phyloP scores from a whole-genome alignment of 163 green algal genomes.

The Trebouxiophyceae sp. region DNA sequence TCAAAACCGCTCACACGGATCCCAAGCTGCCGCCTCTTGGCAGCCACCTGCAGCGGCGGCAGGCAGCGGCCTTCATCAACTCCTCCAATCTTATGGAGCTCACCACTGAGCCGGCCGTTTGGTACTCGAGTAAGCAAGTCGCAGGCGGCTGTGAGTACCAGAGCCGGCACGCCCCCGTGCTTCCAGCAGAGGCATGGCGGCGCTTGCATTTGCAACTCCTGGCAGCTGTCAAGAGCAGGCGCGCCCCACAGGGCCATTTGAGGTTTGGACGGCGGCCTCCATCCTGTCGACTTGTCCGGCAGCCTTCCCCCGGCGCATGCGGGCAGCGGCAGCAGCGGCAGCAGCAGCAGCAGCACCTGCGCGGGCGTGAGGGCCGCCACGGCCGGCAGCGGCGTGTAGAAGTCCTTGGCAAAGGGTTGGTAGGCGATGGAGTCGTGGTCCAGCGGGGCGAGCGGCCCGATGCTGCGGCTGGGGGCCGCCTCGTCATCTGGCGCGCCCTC shows the following conservation, averaged over 20 bases:
- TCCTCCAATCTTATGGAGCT: no score
- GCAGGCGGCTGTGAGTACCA: no score
- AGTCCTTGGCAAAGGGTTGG: slow-evolving; percentile 68
- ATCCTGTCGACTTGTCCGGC: background rate
- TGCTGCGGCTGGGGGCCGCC: slow-evolving; percentile 9
- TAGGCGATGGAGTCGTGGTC: slow-evolving; percentile 57
- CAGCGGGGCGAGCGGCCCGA: slow-evolving; percentile 38
- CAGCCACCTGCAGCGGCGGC: slow-evolving; percentile 15
- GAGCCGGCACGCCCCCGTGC: no score
- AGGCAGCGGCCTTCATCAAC: no score
- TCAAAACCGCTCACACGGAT: slow-evolving; percentile 65
- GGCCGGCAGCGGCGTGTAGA: slow-evolving; percentile 59
- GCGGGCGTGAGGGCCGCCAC: slow-evolving; percentile 48
- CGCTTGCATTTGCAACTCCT: no score
- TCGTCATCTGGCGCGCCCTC: slow-evolving; percentile 11
- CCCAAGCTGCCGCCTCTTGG: slow-evolving; percentile 30
- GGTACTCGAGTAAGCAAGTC: no score
- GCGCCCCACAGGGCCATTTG: no score
- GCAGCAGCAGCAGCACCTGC: slow-evolving; percentile 48
- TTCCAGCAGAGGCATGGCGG: no score
- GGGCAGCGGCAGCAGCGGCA: no score
- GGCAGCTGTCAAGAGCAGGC: no score
- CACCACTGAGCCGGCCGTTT: no score
- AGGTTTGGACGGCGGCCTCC: no score
- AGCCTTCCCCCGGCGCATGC: background rate